Evolutionary conservation across 805 yeast genomes (phyloP).

Genomic region (Blastobotrys robertii): DNA sequence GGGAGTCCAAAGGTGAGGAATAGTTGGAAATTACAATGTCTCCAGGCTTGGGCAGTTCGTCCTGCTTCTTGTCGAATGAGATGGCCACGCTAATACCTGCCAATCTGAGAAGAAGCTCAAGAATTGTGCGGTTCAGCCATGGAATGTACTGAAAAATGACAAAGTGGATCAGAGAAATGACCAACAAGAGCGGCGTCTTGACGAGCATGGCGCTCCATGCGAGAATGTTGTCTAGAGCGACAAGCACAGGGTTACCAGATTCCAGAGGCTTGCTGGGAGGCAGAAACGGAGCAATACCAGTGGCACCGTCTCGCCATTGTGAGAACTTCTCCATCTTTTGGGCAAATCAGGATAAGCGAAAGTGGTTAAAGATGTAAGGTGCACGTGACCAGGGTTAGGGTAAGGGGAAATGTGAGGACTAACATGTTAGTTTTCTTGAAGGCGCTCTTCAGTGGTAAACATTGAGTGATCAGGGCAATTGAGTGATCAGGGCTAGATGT

Average conservation of each 20-base stretch:
- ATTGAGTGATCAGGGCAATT: no score
- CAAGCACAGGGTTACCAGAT: neutral
- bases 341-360: no score
- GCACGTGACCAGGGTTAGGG: no score
- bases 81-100: neutral
- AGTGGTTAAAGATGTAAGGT: no score
- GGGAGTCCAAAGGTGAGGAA: conserved; percentile 49
- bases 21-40: conserved; percentile 51
- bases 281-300: conserved; percentile 87
- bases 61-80: neutral
- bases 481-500: no score
- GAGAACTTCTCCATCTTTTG: conserved; percentile 78
- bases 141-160: conserved; percentile 9
- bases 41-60: conserved; percentile 31
- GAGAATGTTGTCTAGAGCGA: neutral
- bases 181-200: conserved; percentile 9
- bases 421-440: no score
- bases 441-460: no score
- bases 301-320: conserved; percentile 78
- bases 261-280: conserved; percentile 31
- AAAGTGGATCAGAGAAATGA: conserved; percentile 5
- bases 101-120: conserved; percentile 2
- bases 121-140: neutral
- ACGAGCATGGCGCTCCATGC: conserved; percentile 1
- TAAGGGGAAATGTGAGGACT: no score